Evolutionary conservation across 2,329 filamentous ascomycete genomes (phyloP).

Genomic region (Zymoseptoria pseudotritici): DNA sequence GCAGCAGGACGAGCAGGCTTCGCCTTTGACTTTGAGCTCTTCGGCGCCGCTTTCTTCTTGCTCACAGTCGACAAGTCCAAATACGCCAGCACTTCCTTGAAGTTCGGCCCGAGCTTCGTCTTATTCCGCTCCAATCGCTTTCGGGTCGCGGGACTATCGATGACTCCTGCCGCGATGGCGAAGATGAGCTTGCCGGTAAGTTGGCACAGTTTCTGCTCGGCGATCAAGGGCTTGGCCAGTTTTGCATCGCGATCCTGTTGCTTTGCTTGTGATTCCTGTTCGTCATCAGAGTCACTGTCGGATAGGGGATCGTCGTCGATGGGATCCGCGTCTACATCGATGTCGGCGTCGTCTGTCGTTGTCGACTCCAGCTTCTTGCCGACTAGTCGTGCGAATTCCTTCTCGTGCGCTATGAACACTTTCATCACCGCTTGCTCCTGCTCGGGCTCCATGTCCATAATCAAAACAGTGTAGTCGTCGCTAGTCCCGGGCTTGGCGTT

Average conservation of each 20-base stretch:
- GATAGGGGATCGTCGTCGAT: slow-evolving; percentile 22
- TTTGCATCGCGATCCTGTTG: slow-evolving; percentile 53
- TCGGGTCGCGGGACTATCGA: slow-evolving; percentile 61
- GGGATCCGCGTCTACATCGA: slow-evolving; percentile 36
- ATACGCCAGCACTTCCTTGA: slow-evolving; percentile 73
- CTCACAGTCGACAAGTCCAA: slow-evolving; percentile 54
- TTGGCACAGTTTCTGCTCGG: slow-evolving; percentile 80
- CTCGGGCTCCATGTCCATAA: slow-evolving; percentile 56
- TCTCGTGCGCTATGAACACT: slow-evolving; percentile 72
- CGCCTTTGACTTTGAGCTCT: slow-evolving; percentile 23
- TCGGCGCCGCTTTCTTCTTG: slow-evolving; percentile 33
- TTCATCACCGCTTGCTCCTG: slow-evolving; percentile 61
- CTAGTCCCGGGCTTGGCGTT: slow-evolving; percentile 29
- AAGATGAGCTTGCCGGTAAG: slow-evolving; percentile 79
- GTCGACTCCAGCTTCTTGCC: slow-evolving; percentile 25
- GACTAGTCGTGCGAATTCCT: slow-evolving; percentile 63
- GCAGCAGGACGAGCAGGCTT: slow-evolving; percentile 8
- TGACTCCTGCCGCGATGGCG: slow-evolving; percentile 64
- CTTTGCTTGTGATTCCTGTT: slow-evolving; percentile 41
- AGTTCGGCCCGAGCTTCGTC: slow-evolving; percentile 72
- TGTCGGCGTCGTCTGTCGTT: slow-evolving; percentile 32
- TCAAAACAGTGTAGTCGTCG: slow-evolving; percentile 45
- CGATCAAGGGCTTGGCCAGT: slow-evolving; percentile 54
- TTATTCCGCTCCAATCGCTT: slow-evolving; percentile 72
- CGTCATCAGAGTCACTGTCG: slow-evolving; percentile 34